Base-by-base conservation (phyloP, 768 basidiomycete genomes). In the Leccinum arenicola region DNA sequence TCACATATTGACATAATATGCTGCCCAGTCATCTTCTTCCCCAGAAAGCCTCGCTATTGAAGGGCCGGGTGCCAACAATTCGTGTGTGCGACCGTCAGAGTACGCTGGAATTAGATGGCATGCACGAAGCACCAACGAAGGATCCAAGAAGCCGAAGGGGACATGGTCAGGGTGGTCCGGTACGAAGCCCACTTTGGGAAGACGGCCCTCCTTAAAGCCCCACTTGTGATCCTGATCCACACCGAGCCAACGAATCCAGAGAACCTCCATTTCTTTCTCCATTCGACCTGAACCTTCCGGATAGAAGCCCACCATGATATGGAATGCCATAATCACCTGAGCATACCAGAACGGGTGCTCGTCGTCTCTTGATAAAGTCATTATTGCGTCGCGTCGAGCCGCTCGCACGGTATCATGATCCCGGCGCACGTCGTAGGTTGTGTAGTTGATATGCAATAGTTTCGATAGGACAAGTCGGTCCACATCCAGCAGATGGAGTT, bases 21-120 rank as follows among this genome's bases (percentile, higher is more conserved):
- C 31, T 11, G 31, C 31, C 31, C 31, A 31, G 31, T 31, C 31
- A 31, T 31, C 31, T 31, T 31, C 31, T 31, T 31, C 31, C 31
- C 31, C 31, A 31, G 31, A 31, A 31, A 31, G 31, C 31, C 31
- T 31, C 31, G 31, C 31, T 31, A 31, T 31, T 31, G 31, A 31
- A 31, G 31, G 31, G 31, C 31, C 31, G 31, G 31, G 31, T 31
- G 31, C 31, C 31, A 31, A 31, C 31, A 31, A 31, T 31, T 31
- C 31, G 31, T 11, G 31, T 96, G 96, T 9, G 96, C 98, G 76
- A 86, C 95, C 43, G 98, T 98, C 76, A 95, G 98, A 74, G 97
- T 98, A 64, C 85, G 89, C 27, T 84, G 89, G 65, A 76, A 78
- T 61, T 93, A 98, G 74, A 84, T 99, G 35, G 35, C 35, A 36